A percentile compares a stretch with the other conserved stretches of the same genome.
These are phyloP conservation scores for Annulohypoxylon stygium DNA, from an alignment of 495 filamentous ascomycete species.

Conservation along the genomic window DNA sequence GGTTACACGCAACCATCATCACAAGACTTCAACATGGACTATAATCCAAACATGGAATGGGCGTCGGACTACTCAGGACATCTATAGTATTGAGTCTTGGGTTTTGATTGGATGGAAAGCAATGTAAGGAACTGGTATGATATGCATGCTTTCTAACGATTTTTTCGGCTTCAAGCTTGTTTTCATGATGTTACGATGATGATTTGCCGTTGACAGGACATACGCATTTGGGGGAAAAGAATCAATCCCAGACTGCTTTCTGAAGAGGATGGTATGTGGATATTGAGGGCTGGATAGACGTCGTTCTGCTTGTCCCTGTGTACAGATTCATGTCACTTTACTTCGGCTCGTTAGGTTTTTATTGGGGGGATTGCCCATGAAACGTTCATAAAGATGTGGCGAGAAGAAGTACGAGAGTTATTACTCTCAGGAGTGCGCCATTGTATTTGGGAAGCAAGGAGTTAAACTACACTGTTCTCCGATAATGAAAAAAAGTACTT, in stretches of 20 bases:
- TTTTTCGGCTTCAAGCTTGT: neutral
- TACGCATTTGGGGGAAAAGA: constrained; percentile 24
- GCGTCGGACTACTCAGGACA: constrained; percentile 51
- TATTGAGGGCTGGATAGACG: constrained; percentile 27
- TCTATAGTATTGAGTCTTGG: constrained; percentile 35
- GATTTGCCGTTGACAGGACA: constrained; percentile 28
- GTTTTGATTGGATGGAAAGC: constrained; percentile 35
- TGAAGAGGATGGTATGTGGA: constrained; percentile 17
- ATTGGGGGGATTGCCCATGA: constrained; percentile 13
- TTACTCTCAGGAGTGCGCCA: constrained; percentile 15
- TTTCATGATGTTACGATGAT: constrained; percentile 50
- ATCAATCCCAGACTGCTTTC: constrained; percentile 40
- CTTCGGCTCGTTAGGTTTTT: constrained; percentile 26
- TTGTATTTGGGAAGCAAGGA: constrained; percentile 29
- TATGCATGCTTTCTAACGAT: constrained; percentile 25
- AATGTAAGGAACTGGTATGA: constrained; percentile 1
- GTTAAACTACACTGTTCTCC: constrained; percentile 22
- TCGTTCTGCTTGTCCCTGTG: constrained; percentile 37
- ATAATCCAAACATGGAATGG: constrained; percentile 53
- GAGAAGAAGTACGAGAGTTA: constrained; percentile 19
- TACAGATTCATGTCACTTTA: constrained; percentile 40
- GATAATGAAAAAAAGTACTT: constrained; percentile 30
- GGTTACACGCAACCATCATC: constrained; percentile 58
- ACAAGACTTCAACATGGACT: constrained; percentile 59
- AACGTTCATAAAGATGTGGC: constrained; percentile 19